Base-by-base conservation (phyloP, 176 grass and related monocot genomes). In the Oryza meyeriana region DNA sequence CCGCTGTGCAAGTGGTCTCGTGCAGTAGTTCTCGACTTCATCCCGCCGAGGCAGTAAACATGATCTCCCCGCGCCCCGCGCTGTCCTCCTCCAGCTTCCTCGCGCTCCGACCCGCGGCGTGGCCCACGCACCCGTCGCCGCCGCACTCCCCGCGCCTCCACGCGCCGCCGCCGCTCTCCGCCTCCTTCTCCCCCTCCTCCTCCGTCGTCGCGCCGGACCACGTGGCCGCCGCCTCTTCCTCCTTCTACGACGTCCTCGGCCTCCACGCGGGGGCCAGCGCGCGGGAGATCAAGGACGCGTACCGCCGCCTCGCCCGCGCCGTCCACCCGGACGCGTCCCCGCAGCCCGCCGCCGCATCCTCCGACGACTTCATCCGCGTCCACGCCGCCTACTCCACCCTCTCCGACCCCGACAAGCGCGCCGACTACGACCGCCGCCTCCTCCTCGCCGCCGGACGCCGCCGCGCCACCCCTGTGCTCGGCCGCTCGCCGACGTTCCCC, bases 351-450 rank as follows among this genome's bases (percentile, higher is more conserved):
- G n/a, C 85, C 17, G 48, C 45, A 4, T 65, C 84, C 27, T 45
- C 85, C 30, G 92, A 91, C 31, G 88, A 91, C 61, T 94, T 94
- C 83, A 91, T 91, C 71, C 88, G 88, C 27, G 76, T 94, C n/a
- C 92, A 94, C 71, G 71, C 80, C 40, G 92, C 92, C 57, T 94
- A 94, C 66, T 62, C 61, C 66, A 94, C 83, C 55, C 88, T 88
- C 63, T 91, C 83, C 27, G 88, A 94, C 61, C 88, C 92, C 48
- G 52, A 30, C 71, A 94, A 86, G 76, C 88, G 88, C 71, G 80
- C 88, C 27, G 83, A 91, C 76, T 94, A 94, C 86, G 86, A 94
- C 41, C 86, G 76, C 71, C 57, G 35, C 48, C 77, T 88, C 64
- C 64, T 90, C 71, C 64, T 79, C 59, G 50, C 70, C 64, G 24